Percentiles rank a stretch among this genome's conserved stretches.
Conservation (phyloP, 2,329 filamentous ascomycete genomes). For the Phoma sp. region DNA sequence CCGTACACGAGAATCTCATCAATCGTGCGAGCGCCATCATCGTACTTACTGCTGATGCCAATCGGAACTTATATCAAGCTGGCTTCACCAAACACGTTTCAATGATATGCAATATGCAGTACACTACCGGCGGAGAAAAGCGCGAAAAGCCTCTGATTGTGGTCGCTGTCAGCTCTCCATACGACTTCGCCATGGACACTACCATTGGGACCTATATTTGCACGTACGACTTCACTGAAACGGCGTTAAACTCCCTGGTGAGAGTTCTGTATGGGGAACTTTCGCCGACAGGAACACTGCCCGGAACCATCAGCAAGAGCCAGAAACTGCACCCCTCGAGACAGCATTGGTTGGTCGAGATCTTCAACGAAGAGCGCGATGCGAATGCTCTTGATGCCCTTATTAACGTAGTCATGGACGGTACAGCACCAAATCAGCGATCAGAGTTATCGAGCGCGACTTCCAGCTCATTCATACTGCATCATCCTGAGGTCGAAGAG, state of each 20-base stretch:
- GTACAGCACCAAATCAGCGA: slow-evolving; percentile 68
- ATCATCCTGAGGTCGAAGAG: slow-evolving; percentile 74
- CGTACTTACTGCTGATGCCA: slow-evolving; percentile 90
- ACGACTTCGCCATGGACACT: slow-evolving; percentile 94
- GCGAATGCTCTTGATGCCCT: slow-evolving; percentile 75
- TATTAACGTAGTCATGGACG: slow-evolving; percentile 71
- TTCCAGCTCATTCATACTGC: slow-evolving; percentile 77
- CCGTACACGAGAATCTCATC: slow-evolving; percentile 92
- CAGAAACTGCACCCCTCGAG: slow-evolving; percentile 87
- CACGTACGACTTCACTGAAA: slow-evolving; percentile 96
- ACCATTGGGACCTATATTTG: slow-evolving; percentile 91
- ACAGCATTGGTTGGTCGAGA: slow-evolving; percentile 93
- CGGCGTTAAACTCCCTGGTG: slow-evolving; percentile 82
- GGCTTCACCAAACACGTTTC: slow-evolving; percentile 96
- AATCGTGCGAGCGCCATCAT: slow-evolving; percentile 87
- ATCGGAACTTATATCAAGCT: slow-evolving; percentile 90
- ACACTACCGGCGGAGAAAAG: slow-evolving; percentile 72
- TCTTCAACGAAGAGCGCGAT: slow-evolving; percentile 82
- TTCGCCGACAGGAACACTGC: slow-evolving; percentile 61
- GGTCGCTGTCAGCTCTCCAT: slow-evolving; percentile 91
- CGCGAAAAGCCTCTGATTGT: slow-evolving; percentile 85
- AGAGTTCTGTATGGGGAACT: slow-evolving; percentile 82
- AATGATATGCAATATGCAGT: slow-evolving; percentile 89
- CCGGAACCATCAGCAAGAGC: slow-evolving; percentile 81
- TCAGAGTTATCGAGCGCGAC: slow-evolving; percentile 73